Evolutionary conservation across 202 grass and related monocot species (phyloP).

Genomic region (Panicum virgatum): DNA sequence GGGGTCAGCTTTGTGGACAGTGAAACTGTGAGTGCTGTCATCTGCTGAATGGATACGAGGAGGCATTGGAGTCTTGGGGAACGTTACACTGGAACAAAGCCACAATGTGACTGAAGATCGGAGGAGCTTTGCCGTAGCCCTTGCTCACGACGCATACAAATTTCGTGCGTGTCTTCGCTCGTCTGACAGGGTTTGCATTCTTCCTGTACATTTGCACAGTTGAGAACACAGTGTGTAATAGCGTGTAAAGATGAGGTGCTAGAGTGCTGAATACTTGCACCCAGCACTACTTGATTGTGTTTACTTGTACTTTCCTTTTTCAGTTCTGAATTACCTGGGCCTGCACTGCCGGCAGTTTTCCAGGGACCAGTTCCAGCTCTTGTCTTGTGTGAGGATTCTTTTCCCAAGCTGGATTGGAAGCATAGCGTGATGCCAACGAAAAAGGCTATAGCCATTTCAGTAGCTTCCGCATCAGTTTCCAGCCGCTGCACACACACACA

Average conservation of each 20-base stretch:
- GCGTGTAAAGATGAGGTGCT: background rate
- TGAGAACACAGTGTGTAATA: slow-evolving; percentile 11
- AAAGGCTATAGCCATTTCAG: background rate
- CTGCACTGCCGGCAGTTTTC: background rate
- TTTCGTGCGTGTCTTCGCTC: background rate
- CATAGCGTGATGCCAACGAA: slow-evolving; percentile 4
- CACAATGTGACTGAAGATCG: background rate
- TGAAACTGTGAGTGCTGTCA: slow-evolving; percentile 27
- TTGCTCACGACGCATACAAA: background rate
- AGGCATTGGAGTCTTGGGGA: background rate
- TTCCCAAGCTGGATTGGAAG: background rate
- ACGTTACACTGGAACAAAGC: background rate
- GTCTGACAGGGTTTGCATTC: slow-evolving; percentile 20
- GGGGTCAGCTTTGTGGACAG: slow-evolving; percentile 33
- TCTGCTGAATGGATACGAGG: background rate
- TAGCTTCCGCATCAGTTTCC: background rate
- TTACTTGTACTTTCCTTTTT: background rate
- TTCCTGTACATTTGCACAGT: slow-evolving; percentile 8
- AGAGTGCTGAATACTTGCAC: background rate
- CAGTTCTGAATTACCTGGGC: background rate
- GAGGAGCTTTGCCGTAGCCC: background rate
- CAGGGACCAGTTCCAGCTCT: background rate
- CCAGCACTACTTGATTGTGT: too few species aligned
- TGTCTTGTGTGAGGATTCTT: slow-evolving; percentile 6
- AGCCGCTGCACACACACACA: background rate